Evolutionary conservation across 2,329 filamentous ascomycete species (phyloP).

Genomic region (Colletotrichum incanum): DNA sequence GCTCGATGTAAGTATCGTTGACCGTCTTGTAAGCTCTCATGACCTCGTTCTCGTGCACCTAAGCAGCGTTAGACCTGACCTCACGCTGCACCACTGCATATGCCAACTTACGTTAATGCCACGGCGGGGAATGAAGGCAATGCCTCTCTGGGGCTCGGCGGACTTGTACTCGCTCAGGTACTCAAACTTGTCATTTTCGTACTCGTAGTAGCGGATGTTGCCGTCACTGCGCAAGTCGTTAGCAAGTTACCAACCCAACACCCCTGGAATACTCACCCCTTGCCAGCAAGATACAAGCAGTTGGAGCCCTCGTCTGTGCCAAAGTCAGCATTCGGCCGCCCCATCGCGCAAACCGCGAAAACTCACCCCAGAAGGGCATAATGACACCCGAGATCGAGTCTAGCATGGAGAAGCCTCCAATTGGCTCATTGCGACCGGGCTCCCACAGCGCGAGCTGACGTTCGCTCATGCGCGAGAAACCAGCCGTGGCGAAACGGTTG

Average conservation of each 20-base stretch:
- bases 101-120: constrained; percentile 82
- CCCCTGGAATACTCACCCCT: constrained; percentile 78
- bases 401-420: constrained; percentile 90
- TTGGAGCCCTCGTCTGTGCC: constrained; percentile 86
- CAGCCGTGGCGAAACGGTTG: constrained; percentile 94
- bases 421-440: constrained; percentile 85
- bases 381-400: constrained; percentile 98
- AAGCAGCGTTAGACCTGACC: constrained; percentile 45
- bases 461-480: constrained; percentile 99
- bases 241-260: constrained; percentile 29
- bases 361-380: constrained; percentile 96
- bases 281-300: constrained; percentile 95
- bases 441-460: constrained; percentile 97
- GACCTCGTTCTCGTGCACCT: constrained; percentile 95
- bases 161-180: constrained; percentile 98
- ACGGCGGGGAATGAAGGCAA: constrained; percentile 95
- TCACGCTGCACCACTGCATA: neutral
- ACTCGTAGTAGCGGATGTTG: constrained; percentile 99
- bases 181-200: constrained; percentile 98
- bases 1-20: constrained; percentile 94
- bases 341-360: neutral
- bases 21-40: constrained; percentile 98
- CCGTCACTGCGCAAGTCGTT: constrained; percentile 80
- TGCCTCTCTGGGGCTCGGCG: constrained; percentile 91
- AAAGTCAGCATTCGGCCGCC: constrained; percentile 45